A percentile compares a stretch with the other conserved stretches of the same genome.
Conservation (phyloP, 345 rosid species). For the Mallotus nudiflorus region DNA sequence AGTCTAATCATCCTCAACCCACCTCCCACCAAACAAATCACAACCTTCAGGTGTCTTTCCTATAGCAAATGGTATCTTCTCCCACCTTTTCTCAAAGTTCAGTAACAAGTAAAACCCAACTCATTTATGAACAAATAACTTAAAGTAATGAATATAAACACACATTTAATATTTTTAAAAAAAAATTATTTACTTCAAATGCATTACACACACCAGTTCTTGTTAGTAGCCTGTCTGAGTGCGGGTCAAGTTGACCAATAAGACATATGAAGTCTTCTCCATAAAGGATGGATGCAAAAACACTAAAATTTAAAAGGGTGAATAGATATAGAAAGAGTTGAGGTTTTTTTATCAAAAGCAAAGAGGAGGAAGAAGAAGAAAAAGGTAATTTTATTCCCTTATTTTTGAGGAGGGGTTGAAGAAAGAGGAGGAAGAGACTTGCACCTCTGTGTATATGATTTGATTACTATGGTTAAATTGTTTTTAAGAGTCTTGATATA, state of each 20-base stretch:
- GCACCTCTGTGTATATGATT: background rate
- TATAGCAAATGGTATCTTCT: constrained; percentile 53
- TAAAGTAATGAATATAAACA: too few relatives aligned
- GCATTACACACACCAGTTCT: constrained; percentile 35
- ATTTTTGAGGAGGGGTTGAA: background rate
- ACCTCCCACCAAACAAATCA: constrained; percentile 73
- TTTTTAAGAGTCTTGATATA: too few relatives aligned
- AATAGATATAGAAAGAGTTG: too few relatives aligned
- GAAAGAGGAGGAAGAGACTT: background rate
- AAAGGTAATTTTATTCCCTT: constrained; percentile 47
- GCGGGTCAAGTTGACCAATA: constrained; percentile 51
- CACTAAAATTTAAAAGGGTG: too few relatives aligned
- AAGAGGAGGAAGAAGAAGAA: too few relatives aligned
- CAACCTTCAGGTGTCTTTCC: constrained; percentile 63
- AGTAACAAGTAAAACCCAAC: constrained; percentile 8
- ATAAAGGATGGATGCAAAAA: constrained; percentile 64
- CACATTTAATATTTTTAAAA: too few relatives aligned
- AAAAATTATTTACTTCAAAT: too few relatives aligned
- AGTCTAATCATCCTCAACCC: constrained; percentile 70
- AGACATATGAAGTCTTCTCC: constrained; percentile 72
- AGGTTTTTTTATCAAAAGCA: too few relatives aligned
- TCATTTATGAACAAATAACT: constrained; percentile 1
- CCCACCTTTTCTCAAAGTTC: constrained; percentile 49
- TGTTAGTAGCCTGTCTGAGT: constrained; percentile 22
- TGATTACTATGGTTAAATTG: background rate